A percentile compares a stretch with the other conserved stretches of the same genome.
These are phyloP conservation scores for Mucor saturninus DNA, from an alignment of 371 early-diverging fungal species.

Conservation along the genomic window DNA sequence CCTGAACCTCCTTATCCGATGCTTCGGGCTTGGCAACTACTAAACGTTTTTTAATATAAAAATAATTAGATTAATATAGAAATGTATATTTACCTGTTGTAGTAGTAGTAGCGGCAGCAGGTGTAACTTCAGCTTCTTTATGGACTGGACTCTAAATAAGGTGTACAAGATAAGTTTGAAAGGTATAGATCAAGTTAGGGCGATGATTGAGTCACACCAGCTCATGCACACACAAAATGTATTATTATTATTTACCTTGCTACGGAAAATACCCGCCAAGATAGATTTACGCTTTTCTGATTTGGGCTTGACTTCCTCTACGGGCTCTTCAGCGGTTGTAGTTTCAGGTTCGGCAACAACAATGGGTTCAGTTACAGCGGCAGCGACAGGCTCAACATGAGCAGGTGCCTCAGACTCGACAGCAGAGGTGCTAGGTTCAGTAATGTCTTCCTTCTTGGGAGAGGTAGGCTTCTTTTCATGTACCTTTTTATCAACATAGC, in stretches of 20 bases:
- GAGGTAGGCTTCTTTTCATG: constrained; percentile 18
- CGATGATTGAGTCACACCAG: constrained; percentile 11
- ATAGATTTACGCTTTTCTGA: constrained; percentile 31
- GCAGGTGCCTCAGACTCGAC: neutral
- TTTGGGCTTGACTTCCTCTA: constrained; percentile 13
- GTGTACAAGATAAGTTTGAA: constrained; percentile 11
- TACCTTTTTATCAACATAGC: constrained; percentile 24
- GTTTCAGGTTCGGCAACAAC: constrained; percentile 8
- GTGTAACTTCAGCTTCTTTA: constrained; percentile 21
- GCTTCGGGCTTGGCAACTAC: constrained; percentile 1
- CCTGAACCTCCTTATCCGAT: constrained; percentile 13
- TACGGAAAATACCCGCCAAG: constrained; percentile 30
- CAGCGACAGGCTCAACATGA: constrained; percentile 15
- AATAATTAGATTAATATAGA: neutral
- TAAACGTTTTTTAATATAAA: neutral
- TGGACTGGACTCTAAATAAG: constrained; percentile 26
- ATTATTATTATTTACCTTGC: constrained; percentile 23
- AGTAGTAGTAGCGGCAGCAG: neutral
- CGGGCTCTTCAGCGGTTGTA: neutral
- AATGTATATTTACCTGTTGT: constrained; percentile 14
- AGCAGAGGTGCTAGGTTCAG: constrained; percentile 8
- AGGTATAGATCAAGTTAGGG: constrained; percentile 22
- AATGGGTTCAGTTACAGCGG: constrained; percentile 11
- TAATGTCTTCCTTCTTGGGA: constrained; percentile 13
- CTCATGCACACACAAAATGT: constrained; percentile 9